Evolutionary conservation across 345 rosid species (phyloP).

Genomic region (Firmiana major): DNA sequence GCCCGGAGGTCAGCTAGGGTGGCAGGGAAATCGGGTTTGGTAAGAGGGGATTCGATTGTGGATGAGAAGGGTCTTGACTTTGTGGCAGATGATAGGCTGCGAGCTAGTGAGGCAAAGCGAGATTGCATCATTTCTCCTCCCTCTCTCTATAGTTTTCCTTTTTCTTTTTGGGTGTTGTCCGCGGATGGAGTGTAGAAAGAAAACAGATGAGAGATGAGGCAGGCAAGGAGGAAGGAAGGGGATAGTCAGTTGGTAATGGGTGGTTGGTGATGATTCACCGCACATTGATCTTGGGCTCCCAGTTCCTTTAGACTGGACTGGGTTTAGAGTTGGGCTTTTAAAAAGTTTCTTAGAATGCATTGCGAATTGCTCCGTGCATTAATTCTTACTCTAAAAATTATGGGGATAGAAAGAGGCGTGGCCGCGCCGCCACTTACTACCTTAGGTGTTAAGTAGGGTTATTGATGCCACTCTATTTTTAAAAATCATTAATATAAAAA

Average conservation of each 20-base stretch:
- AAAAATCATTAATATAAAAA: too few species aligned
- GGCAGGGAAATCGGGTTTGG: slow-evolving; percentile 39
- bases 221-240: too few species aligned
- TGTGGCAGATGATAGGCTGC: slow-evolving; percentile 26
- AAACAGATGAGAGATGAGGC: too few species aligned
- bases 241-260: not conserved
- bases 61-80: slow-evolving; percentile 30
- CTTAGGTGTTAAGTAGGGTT: too few species aligned
- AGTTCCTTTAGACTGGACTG: not conserved
- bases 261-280: not conserved
- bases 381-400: too few species aligned
- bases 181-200: too few species aligned
- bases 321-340: too few species aligned
- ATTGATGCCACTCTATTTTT: too few species aligned
- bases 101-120: slow-evolving; percentile 26
- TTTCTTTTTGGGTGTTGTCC: not conserved
- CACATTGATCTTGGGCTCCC: not conserved
- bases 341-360: too few species aligned
- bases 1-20: slow-evolving; percentile 63
- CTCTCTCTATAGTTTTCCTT: not conserved
- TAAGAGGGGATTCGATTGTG: slow-evolving; percentile 29
- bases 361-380: too few species aligned
- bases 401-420: too few species aligned
- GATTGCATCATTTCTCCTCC: slow-evolving; percentile 3
- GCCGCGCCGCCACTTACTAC: too few species aligned